These are phyloP conservation scores for Actinidia chinensis DNA, from an alignment of 179 eudicot genomes.

Conservation along the genomic window DNA sequence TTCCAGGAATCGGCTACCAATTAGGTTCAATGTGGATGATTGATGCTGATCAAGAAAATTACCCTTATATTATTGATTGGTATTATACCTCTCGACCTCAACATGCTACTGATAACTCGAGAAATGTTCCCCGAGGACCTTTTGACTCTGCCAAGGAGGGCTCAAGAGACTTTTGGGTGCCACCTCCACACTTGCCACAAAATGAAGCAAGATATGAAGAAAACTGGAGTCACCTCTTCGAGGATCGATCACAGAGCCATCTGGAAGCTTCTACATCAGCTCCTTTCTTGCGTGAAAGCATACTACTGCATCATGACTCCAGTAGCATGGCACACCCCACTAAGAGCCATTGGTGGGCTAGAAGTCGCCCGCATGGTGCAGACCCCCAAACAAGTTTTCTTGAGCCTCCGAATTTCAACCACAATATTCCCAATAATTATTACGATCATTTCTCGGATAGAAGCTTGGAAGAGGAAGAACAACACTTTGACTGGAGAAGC, in stretches of 20 bases:
- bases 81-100: conserved; percentile 60
- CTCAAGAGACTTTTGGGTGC: conserved; percentile 41
- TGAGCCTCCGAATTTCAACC: conserved; percentile 59
- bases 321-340: conserved; percentile 24
- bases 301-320: conserved; percentile 41
- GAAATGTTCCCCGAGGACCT: conserved; percentile 32
- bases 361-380: conserved; percentile 34
- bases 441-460: conserved; percentile 39
- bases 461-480: conserved; percentile 48
- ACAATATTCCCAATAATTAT: conserved; percentile 17
- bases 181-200: conserved; percentile 23
- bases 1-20: conserved; percentile 34
- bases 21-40: conserved; percentile 64
- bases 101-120: conserved; percentile 22
- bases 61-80: conserved; percentile 82
- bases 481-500: conserved; percentile 53
- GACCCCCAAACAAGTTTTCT: conserved; percentile 51
- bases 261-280: conserved; percentile 72
- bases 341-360: conserved; percentile 79
- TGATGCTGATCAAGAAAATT: conserved; percentile 50
- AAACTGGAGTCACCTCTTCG: conserved; percentile 42
- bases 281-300: conserved; percentile 47
- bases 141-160: conserved; percentile 33
- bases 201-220: conserved; percentile 34
- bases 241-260: conserved; percentile 41